These are phyloP conservation scores for Inga leiocalycina DNA, from an alignment of 306 rosid genomes.

Conservation along the genomic window DNA sequence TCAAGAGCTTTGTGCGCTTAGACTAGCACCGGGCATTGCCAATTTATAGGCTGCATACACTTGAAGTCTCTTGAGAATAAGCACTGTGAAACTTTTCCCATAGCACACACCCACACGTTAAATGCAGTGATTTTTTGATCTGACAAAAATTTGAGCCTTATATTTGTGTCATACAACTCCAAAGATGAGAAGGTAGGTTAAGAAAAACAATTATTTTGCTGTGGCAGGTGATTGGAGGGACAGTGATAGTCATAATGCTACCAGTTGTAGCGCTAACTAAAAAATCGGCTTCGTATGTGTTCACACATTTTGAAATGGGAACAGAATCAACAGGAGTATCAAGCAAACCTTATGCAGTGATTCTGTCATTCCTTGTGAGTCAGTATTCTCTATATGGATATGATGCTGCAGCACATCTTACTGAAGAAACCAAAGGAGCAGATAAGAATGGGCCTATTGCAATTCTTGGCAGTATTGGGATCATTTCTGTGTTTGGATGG, in stretches of 20 bases:
- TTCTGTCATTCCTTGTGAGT: conserved; percentile 81
- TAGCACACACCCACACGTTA: too few species aligned
- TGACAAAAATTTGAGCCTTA: background rate
- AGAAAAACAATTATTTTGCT: background rate
- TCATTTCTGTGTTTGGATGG: conserved; percentile 83
- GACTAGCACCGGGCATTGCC: too few species aligned
- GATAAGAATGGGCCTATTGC: conserved; percentile 89
- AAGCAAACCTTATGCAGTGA: conserved; percentile 88
- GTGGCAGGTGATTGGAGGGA: conserved; percentile 74
- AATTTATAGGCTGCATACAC: too few species aligned
- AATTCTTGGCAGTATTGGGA: conserved; percentile 76
- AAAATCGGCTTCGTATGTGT: conserved; percentile 76
- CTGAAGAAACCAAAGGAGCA: conserved; percentile 90
- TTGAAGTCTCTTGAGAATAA: too few species aligned
- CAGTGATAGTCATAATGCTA: conserved; percentile 69
- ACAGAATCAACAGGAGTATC: conserved; percentile 65
- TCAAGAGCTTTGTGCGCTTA: too few species aligned
- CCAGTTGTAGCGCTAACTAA: conserved; percentile 74
- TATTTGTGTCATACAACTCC: background rate
- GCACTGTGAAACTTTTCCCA: too few species aligned
- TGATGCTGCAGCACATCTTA: conserved; percentile 92
- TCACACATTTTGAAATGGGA: conserved; percentile 61
- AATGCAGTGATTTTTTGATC: background rate
- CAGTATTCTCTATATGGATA: conserved; percentile 87
- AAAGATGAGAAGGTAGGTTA: background rate